phyloP scores from a whole-genome alignment of 1,284 basidiomycete species.

The Nidula niveotomentosa region DNA sequence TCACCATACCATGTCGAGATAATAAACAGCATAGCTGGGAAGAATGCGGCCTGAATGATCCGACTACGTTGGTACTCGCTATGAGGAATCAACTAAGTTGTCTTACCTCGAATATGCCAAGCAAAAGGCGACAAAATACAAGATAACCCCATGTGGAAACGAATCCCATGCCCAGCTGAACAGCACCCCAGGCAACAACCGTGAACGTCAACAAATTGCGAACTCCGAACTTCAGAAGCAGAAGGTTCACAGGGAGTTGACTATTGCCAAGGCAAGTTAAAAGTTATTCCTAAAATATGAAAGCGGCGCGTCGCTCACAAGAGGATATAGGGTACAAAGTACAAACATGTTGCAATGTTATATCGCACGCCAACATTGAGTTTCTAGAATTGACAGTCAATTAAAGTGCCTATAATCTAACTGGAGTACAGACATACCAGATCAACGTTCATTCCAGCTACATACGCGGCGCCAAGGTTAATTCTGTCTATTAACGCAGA shows the following conservation, averaged over 20 bases:
- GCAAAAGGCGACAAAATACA: constrained; percentile 34
- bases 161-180: constrained; percentile 40
- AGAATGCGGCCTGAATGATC: constrained; percentile 32
- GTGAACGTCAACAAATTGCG: constrained; percentile 38
- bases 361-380: constrained; percentile 15
- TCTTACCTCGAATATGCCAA: constrained; percentile 35
- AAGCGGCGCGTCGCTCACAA: constrained; percentile 18
- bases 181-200: constrained; percentile 35
- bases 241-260: constrained; percentile 39
- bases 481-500: constrained; percentile 42
- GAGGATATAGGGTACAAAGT: constrained; percentile 23
- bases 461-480: constrained; percentile 40
- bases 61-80: no score
- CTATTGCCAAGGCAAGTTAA: constrained; percentile 10
- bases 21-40: constrained; percentile 38
- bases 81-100: not conserved
- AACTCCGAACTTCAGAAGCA: constrained; percentile 34
- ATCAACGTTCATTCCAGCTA: constrained; percentile 40
- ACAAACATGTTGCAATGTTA: constrained; percentile 20
- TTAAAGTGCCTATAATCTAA: no score
- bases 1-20: constrained; percentile 37
- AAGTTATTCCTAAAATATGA: no score
- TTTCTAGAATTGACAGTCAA: constrained; percentile 6
- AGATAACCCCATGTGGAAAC: constrained; percentile 34
- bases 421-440: constrained; percentile 24